Evolutionary conservation across 179 eudicot genomes (phyloP).

Genomic region (Silene coronaria): DNA sequence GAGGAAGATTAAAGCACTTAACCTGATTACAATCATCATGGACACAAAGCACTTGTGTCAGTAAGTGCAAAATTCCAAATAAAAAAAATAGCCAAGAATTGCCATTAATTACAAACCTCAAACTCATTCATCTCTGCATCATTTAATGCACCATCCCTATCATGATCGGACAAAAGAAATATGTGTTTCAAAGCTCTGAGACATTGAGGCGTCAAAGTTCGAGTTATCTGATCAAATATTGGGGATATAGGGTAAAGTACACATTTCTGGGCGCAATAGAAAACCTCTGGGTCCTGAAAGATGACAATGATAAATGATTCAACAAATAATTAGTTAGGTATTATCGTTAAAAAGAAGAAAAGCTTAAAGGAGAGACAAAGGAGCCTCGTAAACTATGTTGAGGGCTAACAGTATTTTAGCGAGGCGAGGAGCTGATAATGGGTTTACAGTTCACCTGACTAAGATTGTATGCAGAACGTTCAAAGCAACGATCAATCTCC

Average conservation of each 20-base stretch:
- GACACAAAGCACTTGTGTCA: neutral
- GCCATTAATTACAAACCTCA: slow-evolving; percentile 42
- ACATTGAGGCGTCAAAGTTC: slow-evolving; percentile 82
- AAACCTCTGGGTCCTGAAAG: slow-evolving; percentile 83
- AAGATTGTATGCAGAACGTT: slow-evolving; percentile 68
- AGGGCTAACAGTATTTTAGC: too few species aligned
- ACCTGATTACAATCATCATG: slow-evolving; percentile 41
- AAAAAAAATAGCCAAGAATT: neutral
- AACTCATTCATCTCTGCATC: slow-evolving; percentile 85
- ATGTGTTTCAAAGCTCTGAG: slow-evolving; percentile 84
- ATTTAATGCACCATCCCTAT: slow-evolving; percentile 89
- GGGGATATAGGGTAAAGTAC: slow-evolving; percentile 92
- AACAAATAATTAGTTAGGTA: too few species aligned
- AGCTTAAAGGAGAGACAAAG: too few species aligned
- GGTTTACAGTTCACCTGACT: slow-evolving; percentile 52
- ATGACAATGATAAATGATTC: neutral
- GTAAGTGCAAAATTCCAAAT: neutral
- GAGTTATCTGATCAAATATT: slow-evolving; percentile 80
- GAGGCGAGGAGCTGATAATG: too few species aligned
- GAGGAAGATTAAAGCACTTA: slow-evolving; percentile 82
- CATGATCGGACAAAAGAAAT: slow-evolving; percentile 80
- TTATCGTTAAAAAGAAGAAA: too few species aligned
- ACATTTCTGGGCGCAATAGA: slow-evolving; percentile 83
- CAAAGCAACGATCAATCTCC: slow-evolving; percentile 90
- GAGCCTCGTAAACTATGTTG: too few species aligned